These are phyloP conservation scores for Exophiala spinifera DNA, from an alignment of 2,329 filamentous ascomycete species.

Conservation along the genomic window DNA sequence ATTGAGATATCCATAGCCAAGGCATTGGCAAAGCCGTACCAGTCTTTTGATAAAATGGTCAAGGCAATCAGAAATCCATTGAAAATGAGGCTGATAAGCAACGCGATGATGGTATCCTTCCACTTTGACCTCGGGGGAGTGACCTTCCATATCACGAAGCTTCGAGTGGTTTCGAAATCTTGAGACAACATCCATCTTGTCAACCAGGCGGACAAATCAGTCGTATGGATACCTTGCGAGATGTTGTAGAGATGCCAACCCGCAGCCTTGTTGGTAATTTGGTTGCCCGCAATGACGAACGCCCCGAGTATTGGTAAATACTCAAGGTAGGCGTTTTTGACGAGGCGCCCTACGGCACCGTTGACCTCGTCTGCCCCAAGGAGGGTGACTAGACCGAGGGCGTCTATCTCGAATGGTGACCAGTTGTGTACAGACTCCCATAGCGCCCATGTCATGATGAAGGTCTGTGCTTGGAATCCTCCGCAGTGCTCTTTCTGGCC, in stretches of 20 bases:
- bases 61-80: conserved; percentile 18
- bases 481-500: background rate
- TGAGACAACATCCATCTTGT: conserved; percentile 24
- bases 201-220: conserved; percentile 23
- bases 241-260: conserved; percentile 30
- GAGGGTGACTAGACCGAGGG: conserved; percentile 29
- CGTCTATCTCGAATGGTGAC: conserved; percentile 27
- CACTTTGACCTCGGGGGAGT: conserved; percentile 9
- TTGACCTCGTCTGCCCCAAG: conserved; percentile 30
- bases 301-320: conserved; percentile 29
- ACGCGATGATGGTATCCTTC: conserved; percentile 4
- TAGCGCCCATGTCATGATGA: conserved; percentile 14
- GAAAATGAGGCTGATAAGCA: conserved; percentile 15
- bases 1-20: conserved; percentile 22
- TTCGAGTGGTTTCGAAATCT: conserved; percentile 18
- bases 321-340: conserved; percentile 24
- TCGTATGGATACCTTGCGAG: conserved; percentile 25
- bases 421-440: conserved; percentile 18
- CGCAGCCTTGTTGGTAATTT: conserved; percentile 22
- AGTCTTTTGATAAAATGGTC: conserved; percentile 19
- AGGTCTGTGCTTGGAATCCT: background rate
- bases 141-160: conserved; percentile 17
- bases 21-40: conserved; percentile 25
- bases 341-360: conserved; percentile 25
- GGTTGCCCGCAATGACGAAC: conserved; percentile 27